A percentile compares a stretch with the other conserved stretches of the same genome.
phyloP scores from a whole-genome alignment of 83 land plant genomes.

The Thuja plicata region DNA sequence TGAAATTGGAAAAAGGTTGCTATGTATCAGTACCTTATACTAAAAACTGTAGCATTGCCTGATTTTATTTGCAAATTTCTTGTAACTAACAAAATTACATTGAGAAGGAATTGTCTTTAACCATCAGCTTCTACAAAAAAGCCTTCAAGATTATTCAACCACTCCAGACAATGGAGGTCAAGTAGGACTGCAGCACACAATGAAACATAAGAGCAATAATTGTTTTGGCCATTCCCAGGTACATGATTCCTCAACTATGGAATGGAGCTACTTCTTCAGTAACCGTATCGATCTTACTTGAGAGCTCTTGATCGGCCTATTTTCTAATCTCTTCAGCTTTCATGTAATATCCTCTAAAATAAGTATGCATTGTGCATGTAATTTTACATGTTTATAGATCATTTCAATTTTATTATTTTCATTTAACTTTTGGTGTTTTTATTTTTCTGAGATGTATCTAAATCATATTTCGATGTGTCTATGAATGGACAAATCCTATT shows the following conservation, averaged over 20 bases:
- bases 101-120: background rate
- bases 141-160: slow-evolving; percentile 10
- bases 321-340: background rate
- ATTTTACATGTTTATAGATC: background rate
- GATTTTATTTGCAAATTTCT: background rate
- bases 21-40: background rate
- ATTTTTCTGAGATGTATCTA: background rate
- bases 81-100: background rate
- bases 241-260: background rate
- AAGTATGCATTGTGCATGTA: background rate
- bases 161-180: background rate
- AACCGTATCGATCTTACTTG: background rate
- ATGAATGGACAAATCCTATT: background rate
- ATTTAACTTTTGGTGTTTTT: background rate
- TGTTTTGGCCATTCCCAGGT: background rate
- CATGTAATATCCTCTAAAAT: background rate
- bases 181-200: background rate
- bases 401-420: background rate
- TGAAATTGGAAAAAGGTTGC: background rate
- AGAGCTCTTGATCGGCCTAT: background rate
- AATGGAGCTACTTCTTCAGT: background rate
- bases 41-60: background rate
- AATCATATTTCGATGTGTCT: background rate
- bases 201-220: background rate
- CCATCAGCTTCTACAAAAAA: background rate